A percentile compares a stretch with the other conserved stretches of the same genome.
Conservation (phyloP, 1,139 yeast genomes). For the Chernovozyma sophiae-reginae region DNA sequence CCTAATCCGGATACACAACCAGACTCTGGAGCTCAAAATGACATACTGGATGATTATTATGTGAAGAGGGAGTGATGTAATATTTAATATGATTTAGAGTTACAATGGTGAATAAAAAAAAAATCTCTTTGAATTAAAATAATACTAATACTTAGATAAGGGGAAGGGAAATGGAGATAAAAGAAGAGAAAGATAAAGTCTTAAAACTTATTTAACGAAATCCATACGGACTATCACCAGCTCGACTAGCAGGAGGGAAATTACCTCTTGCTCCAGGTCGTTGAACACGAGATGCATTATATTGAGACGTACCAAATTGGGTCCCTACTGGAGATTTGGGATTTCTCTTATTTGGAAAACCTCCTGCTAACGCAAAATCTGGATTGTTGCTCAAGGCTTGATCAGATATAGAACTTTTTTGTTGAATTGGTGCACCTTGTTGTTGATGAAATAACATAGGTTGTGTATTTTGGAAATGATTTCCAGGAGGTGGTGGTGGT, state of each 20-base stretch:
- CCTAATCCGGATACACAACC: neutral
- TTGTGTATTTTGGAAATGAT: conserved; percentile 6
- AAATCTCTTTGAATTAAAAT: too few relatives aligned
- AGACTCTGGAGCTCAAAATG: too few relatives aligned
- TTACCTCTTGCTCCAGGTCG: conserved; percentile 3
- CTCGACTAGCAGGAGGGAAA: conserved; percentile 5
- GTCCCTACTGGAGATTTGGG: conserved; percentile 2
- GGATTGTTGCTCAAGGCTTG: conserved; percentile 49
- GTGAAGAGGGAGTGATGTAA: too few relatives aligned
- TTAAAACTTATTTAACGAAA: conserved; percentile 2
- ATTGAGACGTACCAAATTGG: conserved; percentile 3
- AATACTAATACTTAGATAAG: too few relatives aligned
- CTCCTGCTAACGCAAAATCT: conserved; percentile 40
- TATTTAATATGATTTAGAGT: too few relatives aligned
- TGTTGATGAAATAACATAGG: conserved; percentile 3
- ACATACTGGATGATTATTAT: too few relatives aligned
- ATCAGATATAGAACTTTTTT: conserved; percentile 42
- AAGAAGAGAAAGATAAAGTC: neutral
- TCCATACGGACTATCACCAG: conserved; percentile 12
- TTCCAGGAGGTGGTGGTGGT: conserved; percentile 7
- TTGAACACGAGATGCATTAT: conserved; percentile 2
- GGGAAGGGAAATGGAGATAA: too few relatives aligned
- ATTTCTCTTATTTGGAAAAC: conserved; percentile 1
- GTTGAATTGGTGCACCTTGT: conserved; percentile 6
- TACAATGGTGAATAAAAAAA: neutral